Percentiles rank a stretch among this genome's conserved stretches.
phyloP scores from a whole-genome alignment of 805 yeast genomes.

The Priceomyces medius region DNA sequence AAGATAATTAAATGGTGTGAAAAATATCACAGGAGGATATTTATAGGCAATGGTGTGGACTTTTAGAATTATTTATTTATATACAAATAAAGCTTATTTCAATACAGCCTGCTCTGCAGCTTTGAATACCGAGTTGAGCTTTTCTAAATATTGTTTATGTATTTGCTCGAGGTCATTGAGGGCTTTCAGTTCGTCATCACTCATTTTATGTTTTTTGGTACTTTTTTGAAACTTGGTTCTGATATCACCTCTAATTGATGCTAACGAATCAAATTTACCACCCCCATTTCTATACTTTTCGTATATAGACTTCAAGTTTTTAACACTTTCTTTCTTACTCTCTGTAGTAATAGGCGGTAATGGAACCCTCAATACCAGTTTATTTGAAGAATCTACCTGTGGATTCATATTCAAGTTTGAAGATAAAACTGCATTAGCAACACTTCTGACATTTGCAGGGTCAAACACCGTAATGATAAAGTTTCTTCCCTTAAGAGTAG shows the following conservation, averaged over 20 bases:
- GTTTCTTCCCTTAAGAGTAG: conserved; percentile 66
- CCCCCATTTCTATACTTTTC: conserved; percentile 60
- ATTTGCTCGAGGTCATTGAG: conserved; percentile 62
- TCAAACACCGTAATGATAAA: conserved; percentile 84
- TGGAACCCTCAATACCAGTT: conserved; percentile 69
- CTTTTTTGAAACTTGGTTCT: conserved; percentile 61
- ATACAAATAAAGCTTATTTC: conserved; percentile 21
- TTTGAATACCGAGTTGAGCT: conserved; percentile 56
- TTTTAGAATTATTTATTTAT: conserved; percentile 27
- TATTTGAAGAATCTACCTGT: conserved; percentile 67
- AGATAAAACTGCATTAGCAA: conserved; percentile 68
- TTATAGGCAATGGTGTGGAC: conserved; percentile 70
- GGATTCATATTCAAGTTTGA: conserved; percentile 77
- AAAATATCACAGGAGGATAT: conserved; percentile 65
- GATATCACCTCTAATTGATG: conserved; percentile 43
- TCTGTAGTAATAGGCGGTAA: conserved; percentile 76
- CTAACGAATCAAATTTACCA: conserved; percentile 47
- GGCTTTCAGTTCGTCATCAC: conserved; percentile 55
- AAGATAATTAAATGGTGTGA: conserved; percentile 74
- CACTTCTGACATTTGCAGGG: conserved; percentile 66
- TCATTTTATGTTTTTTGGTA: conserved; percentile 49
- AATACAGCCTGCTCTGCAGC: conserved; percentile 51
- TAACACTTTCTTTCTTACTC: conserved; percentile 53
- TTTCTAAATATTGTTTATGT: conserved; percentile 62
- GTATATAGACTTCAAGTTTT: conserved; percentile 61